These are phyloP conservation scores for Macrophomina pseudophaseolina DNA, from an alignment of 2,329 filamentous ascomycete genomes.

Conservation along the genomic window DNA sequence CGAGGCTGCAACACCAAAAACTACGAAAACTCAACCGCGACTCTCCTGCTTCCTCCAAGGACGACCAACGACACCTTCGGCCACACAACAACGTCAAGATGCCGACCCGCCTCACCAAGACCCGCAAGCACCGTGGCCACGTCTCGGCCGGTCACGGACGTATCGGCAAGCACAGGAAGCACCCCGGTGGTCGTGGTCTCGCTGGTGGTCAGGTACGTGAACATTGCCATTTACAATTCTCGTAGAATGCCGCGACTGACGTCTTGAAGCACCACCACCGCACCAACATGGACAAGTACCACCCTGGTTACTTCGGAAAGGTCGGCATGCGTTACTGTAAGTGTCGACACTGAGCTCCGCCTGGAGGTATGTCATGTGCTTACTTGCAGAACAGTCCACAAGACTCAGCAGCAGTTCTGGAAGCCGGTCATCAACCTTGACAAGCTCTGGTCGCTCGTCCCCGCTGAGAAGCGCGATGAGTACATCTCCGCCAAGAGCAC, in stretches of 20 bases:
- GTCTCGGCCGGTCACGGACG: constrained; percentile 98
- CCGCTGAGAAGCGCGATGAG: constrained; percentile 87
- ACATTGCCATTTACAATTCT: not conserved
- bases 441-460: constrained; percentile 98
- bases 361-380: not conserved
- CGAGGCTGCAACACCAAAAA: constrained; percentile 2
- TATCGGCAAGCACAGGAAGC: constrained; percentile 97
- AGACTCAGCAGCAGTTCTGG: constrained; percentile 93
- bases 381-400: constrained; percentile 66
- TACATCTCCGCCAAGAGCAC: constrained; percentile 82
- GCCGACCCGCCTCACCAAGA: constrained; percentile 78
- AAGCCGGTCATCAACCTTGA: constrained; percentile 98
- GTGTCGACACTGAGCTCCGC: constrained; percentile 67
- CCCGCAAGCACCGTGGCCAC: constrained; percentile 90
- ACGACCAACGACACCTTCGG: constrained; percentile 23
- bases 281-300: constrained; percentile 91
- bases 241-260: not conserved
- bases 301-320: constrained; percentile 86
- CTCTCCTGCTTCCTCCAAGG: constrained; percentile 6
- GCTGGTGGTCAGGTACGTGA: constrained; percentile 79
- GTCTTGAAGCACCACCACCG: constrained; percentile 78
- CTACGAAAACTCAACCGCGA: constrained; percentile 1
- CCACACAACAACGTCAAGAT: constrained; percentile 45
- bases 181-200: constrained; percentile 72
- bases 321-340: constrained; percentile 69